These are phyloP conservation scores for Juglanconis oblonga DNA, from an alignment of 2,329 filamentous ascomycete genomes.

Conservation along the genomic window DNA sequence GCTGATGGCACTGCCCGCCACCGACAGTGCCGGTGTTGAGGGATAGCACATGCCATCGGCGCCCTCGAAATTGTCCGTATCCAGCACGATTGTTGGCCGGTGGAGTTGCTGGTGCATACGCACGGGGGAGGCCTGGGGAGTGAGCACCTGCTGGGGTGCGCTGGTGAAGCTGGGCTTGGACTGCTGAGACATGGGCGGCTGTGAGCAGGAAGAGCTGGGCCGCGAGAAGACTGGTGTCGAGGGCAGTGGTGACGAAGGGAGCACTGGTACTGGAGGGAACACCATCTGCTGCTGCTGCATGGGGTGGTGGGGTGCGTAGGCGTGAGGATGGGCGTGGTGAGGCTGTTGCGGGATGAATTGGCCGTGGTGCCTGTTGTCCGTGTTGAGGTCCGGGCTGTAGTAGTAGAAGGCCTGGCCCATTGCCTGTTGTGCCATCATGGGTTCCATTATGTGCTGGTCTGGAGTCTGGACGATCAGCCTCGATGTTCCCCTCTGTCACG, in stretches of 20 bases:
- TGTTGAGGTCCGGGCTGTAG: conserved; percentile 74
- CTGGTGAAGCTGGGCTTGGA: conserved; percentile 49
- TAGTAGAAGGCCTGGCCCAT: conserved; percentile 82
- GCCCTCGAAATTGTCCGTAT: conserved; percentile 66
- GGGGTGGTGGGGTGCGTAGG: conserved; percentile 11
- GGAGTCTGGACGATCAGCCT: conserved; percentile 21
- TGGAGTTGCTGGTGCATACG: conserved; percentile 55
- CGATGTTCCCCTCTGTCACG: background rate
- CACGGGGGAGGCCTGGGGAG: conserved; percentile 73
- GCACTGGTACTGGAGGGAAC: conserved; percentile 54
- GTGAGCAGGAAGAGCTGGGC: conserved; percentile 64
- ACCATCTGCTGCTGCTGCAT: conserved; percentile 47
- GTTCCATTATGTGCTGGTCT: conserved; percentile 57
- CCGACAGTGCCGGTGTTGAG: conserved; percentile 82
- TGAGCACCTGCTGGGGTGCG: conserved; percentile 59
- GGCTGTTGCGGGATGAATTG: conserved; percentile 68
- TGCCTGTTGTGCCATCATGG: conserved; percentile 54
- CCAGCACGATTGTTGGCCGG: conserved; percentile 75
- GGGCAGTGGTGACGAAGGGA: conserved; percentile 57
- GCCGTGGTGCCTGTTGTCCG: conserved; percentile 70
- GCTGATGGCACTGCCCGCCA: conserved; percentile 78
- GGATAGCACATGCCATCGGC: conserved; percentile 69
- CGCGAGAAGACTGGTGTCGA: conserved; percentile 64
- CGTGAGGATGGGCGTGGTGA: conserved; percentile 32
- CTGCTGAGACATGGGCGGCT: conserved; percentile 44